A percentile compares a stretch with the other conserved stretches of the same genome.
phyloP scores from a whole-genome alignment of 2,329 filamentous ascomycete species.

The Pestalotiopsis sp. region DNA sequence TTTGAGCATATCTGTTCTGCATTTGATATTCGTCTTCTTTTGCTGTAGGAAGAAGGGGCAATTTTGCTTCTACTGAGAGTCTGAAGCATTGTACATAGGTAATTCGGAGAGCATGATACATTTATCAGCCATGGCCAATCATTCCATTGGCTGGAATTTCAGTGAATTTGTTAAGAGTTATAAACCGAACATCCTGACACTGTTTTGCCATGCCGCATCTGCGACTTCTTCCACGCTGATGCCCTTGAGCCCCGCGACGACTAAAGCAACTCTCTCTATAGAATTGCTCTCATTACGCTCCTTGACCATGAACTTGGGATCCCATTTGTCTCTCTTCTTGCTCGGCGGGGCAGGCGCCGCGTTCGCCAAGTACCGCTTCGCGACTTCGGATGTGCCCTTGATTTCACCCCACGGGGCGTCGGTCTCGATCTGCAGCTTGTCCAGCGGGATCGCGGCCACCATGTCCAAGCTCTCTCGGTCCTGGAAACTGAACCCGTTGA shows the following conservation, averaged over 20 bases:
- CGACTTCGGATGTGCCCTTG: slow-evolving; percentile 34
- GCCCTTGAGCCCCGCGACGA: slow-evolving; percentile 52
- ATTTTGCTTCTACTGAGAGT: too few relatives aligned
- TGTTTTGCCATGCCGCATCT: slow-evolving; percentile 39
- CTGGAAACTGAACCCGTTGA: slow-evolving; percentile 53
- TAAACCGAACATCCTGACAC: slow-evolving; percentile 30
- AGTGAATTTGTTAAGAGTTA: neutral
- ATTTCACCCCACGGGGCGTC: slow-evolving; percentile 53
- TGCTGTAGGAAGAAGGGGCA: too few relatives aligned
- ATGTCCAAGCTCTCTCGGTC: slow-evolving; percentile 42
- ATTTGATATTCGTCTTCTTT: too few relatives aligned
- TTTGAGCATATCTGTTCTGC: neutral
- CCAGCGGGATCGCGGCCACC: slow-evolving; percentile 42
- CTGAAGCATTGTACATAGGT: too few relatives aligned
- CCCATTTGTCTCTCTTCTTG: slow-evolving; percentile 55
- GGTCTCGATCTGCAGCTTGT: slow-evolving; percentile 47
- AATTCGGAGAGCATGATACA: too few relatives aligned
- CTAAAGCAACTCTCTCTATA: slow-evolving; percentile 47
- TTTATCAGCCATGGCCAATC: too few relatives aligned
- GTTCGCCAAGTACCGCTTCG: slow-evolving; percentile 43
- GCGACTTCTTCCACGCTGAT: slow-evolving; percentile 44
- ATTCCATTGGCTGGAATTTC: too few relatives aligned
- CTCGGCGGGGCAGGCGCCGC: slow-evolving; percentile 39
- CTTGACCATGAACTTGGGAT: slow-evolving; percentile 49
- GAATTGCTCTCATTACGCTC: slow-evolving; percentile 53